Conservation (phyloP, 345 rosid genomes). For the Sapria himalayana region DNA sequence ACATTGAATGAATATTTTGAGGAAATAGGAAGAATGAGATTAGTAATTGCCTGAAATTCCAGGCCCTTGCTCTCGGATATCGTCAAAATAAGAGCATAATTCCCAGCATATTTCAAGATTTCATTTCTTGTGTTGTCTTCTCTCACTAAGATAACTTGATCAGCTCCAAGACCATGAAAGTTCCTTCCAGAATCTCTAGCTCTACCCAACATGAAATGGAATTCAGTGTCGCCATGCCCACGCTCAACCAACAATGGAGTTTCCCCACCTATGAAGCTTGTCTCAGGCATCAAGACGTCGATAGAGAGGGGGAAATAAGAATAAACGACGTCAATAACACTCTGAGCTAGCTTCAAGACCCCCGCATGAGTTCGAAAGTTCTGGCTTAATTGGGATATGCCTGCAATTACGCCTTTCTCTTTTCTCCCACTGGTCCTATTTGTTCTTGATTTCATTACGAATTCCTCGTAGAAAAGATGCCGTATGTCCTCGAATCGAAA, state of each 20-base stretch:
- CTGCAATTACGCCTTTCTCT: constrained; percentile 21
- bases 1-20: background rate
- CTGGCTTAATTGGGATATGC: constrained; percentile 19
- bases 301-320: constrained; percentile 18
- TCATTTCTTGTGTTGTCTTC: constrained; percentile 18
- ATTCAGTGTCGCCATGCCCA: constrained; percentile 14
- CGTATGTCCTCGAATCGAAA: constrained; percentile 32
- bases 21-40: background rate
- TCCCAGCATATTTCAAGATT: constrained; percentile 14
- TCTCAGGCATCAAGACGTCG: constrained; percentile 20
- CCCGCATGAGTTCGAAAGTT: constrained; percentile 37
- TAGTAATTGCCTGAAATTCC: constrained; percentile 26
- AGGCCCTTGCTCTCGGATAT: constrained; percentile 30
- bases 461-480: constrained; percentile 22
- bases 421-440: constrained; percentile 1
- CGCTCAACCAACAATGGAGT: constrained; percentile 25
- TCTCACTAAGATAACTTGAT: constrained; percentile 28
- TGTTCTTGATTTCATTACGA: constrained; percentile 11
- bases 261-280: constrained; percentile 24
- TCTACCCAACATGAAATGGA: constrained; percentile 23
- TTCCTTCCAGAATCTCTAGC: constrained; percentile 4
- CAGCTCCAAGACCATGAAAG: constrained; percentile 28
- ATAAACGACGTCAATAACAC: constrained; percentile 26
- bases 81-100: constrained; percentile 30
- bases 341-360: constrained; percentile 30